Conservation (phyloP, 1,139 yeast species). For the Yamadazyma spencermartinsiae region DNA sequence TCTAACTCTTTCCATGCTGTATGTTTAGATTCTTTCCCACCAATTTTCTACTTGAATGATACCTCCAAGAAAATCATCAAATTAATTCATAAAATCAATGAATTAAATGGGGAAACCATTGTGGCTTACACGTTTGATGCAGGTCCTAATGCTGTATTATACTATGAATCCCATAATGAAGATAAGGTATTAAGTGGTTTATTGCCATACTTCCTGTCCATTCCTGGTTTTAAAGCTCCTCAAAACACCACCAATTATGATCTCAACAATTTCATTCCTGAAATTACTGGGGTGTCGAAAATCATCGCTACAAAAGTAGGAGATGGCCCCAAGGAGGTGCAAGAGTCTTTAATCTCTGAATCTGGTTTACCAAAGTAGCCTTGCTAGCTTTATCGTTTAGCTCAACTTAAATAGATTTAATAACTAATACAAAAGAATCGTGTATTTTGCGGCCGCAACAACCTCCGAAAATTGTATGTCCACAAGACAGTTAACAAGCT, state of each 20-base stretch:
- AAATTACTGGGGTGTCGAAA: conserved; percentile 72
- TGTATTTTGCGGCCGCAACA: no score
- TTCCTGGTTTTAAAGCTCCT: conserved; percentile 15
- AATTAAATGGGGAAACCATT: conserved; percentile 58
- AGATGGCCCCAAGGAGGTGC: conserved; percentile 70
- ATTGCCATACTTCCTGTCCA: conserved; percentile 14
- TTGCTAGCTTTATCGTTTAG: not conserved
- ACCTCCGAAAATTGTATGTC: no score
- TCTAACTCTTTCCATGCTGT: conserved; percentile 97
- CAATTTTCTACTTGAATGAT: conserved; percentile 92
- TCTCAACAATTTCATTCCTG: conserved; percentile 21
- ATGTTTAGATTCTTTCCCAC: conserved; percentile 92
- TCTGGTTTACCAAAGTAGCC: conserved; percentile 31
- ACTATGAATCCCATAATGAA: conserved; percentile 78
- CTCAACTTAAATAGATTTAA: conserved; percentile 1
- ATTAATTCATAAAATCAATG: conserved; percentile 77
- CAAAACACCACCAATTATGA: conserved; percentile 7
- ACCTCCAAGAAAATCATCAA: conserved; percentile 89
- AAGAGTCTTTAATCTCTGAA: conserved; percentile 53
- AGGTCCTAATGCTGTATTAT: conserved; percentile 97
- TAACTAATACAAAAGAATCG: not conserved
- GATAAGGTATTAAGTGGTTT: conserved; percentile 60
- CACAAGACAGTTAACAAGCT: no score
- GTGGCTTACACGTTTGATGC: conserved; percentile 99
- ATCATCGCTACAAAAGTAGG: conserved; percentile 86